Conservation (phyloP, 2,329 filamentous ascomycete species). For the Aspergillus transmontanensis region DNA sequence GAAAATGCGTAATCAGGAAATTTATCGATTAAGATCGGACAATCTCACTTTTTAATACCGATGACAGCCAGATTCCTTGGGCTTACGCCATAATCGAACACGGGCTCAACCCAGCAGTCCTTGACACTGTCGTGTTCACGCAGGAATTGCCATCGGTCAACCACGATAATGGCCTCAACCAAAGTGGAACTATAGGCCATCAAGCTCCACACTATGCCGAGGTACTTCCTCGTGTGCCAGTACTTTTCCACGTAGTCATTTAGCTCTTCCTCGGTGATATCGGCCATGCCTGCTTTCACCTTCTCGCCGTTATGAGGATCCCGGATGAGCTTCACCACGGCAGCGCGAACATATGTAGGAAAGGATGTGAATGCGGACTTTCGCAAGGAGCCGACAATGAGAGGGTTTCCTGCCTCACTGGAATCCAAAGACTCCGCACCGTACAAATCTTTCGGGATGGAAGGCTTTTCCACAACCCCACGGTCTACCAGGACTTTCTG, state of each 20-base stretch:
- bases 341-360: conserved; percentile 75
- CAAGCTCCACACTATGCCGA: conserved; percentile 86
- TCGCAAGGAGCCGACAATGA: conserved; percentile 82
- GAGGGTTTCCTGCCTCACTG: conserved; percentile 63
- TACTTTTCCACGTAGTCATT: conserved; percentile 69
- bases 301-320: conserved; percentile 62
- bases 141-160: conserved; percentile 86
- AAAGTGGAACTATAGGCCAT: conserved; percentile 95
- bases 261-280: conserved; percentile 75
- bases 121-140: conserved; percentile 74
- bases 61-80: conserved; percentile 93
- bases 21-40: neutral
- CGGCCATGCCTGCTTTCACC: conserved; percentile 66
- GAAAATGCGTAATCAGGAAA: neutral
- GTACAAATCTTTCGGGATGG: conserved; percentile 32
- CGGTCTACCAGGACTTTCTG: conserved; percentile 91
- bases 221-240: conserved; percentile 69
- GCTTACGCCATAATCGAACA: conserved; percentile 85
- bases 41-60: conserved; percentile 72
- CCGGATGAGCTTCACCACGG: conserved; percentile 71
- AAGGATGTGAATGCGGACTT: conserved; percentile 81
- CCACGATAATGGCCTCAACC: conserved; percentile 85
- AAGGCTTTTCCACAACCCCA: conserved; percentile 68
- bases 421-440: conserved; percentile 19
- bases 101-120: conserved; percentile 86